Conservation (phyloP, 2,329 filamentous ascomycete genomes). For the Mycogone perniciosa region DNA sequence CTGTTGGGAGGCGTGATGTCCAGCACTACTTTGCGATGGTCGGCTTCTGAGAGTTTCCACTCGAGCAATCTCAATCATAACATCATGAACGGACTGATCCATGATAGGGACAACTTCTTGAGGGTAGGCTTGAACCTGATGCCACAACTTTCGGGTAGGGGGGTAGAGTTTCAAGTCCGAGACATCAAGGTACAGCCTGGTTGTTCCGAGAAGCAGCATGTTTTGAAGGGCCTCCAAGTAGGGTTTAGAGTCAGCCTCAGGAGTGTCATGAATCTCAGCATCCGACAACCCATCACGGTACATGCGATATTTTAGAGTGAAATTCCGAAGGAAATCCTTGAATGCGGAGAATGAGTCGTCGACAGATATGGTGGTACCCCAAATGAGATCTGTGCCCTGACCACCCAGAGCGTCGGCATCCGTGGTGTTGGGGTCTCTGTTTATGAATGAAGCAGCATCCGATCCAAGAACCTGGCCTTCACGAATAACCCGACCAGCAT, state of each 20-base stretch:
- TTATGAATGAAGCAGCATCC: slow-evolving; percentile 55
- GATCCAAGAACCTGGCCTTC: slow-evolving; percentile 47
- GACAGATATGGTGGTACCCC: slow-evolving; percentile 96
- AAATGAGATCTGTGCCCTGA: slow-evolving; percentile 75
- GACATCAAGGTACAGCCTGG: slow-evolving; percentile 80
- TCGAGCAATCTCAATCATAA: slow-evolving; percentile 83
- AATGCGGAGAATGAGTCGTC: slow-evolving; percentile 81
- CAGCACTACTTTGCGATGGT: slow-evolving; percentile 51
- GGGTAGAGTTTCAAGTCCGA: slow-evolving; percentile 89
- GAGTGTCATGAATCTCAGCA: slow-evolving; percentile 62
- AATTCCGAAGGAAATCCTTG: slow-evolving; percentile 89
- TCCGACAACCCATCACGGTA: slow-evolving; percentile 80
- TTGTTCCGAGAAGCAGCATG: slow-evolving; percentile 82
- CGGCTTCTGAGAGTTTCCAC: slow-evolving; percentile 68
- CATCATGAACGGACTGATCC: slow-evolving; percentile 89
- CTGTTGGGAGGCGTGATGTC: slow-evolving; percentile 38
- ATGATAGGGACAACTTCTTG: slow-evolving; percentile 95
- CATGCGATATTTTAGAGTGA: slow-evolving; percentile 88
- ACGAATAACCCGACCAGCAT: slow-evolving; percentile 50
- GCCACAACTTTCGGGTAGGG: slow-evolving; percentile 86
- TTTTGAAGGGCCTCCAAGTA: slow-evolving; percentile 82
- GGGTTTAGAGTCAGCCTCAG: slow-evolving; percentile 70
- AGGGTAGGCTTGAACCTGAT: slow-evolving; percentile 89
- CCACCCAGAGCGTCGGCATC: slow-evolving; percentile 86
- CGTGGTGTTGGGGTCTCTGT: slow-evolving; percentile 74